These are phyloP conservation scores for Entomophthora muscae DNA, from an alignment of 371 early-diverging fungal species.

Conservation along the genomic window DNA sequence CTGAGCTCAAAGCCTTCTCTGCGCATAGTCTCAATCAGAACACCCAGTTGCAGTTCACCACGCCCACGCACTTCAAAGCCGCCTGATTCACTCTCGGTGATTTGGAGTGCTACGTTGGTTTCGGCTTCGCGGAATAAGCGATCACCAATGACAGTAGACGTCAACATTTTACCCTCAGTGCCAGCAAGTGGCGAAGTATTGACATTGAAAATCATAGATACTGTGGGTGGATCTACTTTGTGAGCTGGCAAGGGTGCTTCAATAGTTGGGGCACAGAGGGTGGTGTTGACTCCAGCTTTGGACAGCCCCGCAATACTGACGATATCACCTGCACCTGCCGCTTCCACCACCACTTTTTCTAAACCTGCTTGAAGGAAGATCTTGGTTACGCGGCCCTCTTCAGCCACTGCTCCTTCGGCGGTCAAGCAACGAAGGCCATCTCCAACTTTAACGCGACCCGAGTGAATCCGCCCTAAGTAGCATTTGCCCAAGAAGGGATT, in stretches of 20 bases:
- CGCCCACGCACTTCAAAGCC: slow-evolving; percentile 64
- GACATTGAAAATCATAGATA: slow-evolving; percentile 58
- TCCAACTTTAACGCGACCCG: slow-evolving; percentile 40
- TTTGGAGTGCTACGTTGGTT: slow-evolving; percentile 55
- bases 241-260: slow-evolving; percentile 37
- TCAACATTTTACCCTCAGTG: slow-evolving; percentile 47
- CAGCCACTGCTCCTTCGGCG: slow-evolving; percentile 31
- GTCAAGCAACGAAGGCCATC: slow-evolving; percentile 47
- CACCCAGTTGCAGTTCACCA: slow-evolving; percentile 64
- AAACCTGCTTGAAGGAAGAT: slow-evolving; percentile 48
- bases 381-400: slow-evolving; percentile 43
- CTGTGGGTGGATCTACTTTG: slow-evolving; percentile 61
- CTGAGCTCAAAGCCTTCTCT: slow-evolving; percentile 68
- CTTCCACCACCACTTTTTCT: slow-evolving; percentile 40
- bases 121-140: slow-evolving; percentile 51
- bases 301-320: slow-evolving; percentile 51
- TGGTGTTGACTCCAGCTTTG: slow-evolving; percentile 50
- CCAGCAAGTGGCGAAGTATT: slow-evolving; percentile 68
- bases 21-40: slow-evolving; percentile 71
- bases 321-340: slow-evolving; percentile 72
- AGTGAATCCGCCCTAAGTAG: slow-evolving; percentile 45
- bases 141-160: slow-evolving; percentile 52
- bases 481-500: slow-evolving; percentile 62
- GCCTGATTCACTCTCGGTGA: slow-evolving; percentile 32
- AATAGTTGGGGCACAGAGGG: slow-evolving; percentile 37